Evolutionary conservation across 2,329 filamentous ascomycete genomes (phyloP).

Genomic region (Lasiodiplodia gonubiensis): DNA sequence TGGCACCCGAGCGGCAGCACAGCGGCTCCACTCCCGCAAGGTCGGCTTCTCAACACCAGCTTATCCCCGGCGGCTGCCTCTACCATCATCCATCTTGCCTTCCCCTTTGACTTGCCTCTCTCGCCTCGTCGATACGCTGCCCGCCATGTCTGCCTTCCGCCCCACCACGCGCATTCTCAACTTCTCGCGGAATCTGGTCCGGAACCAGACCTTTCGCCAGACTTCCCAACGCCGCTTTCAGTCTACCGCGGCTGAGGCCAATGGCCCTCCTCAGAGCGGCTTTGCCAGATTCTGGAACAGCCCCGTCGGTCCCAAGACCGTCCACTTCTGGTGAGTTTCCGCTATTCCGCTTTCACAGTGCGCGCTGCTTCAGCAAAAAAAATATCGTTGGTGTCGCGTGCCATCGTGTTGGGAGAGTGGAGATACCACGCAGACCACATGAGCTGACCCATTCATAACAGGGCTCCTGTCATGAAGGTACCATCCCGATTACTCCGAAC

Average conservation of each 20-base stretch:
- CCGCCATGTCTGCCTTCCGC: conserved; percentile 59
- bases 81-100: too few species aligned
- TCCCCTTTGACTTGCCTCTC: not conserved
- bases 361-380: not conserved
- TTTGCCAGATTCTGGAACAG: conserved; percentile 72
- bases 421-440: conserved; percentile 3
- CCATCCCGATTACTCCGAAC: conserved; percentile 29
- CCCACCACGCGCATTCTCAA: conserved; percentile 63
- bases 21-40: conserved; percentile 26
- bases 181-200: conserved; percentile 54
- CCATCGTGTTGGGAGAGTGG: conserved; percentile 1
- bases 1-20: conserved; percentile 23
- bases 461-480: conserved; percentile 93
- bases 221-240: conserved; percentile 67
- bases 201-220: conserved; percentile 50
- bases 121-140: conserved; percentile 27
- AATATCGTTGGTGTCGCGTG: not conserved
- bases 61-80: conserved; percentile 14
- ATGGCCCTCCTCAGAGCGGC: conserved; percentile 49
- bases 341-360: not conserved
- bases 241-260: conserved; percentile 66
- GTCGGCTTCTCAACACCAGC: conserved; percentile 54
- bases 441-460: conserved; percentile 44
- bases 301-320: conserved; percentile 68
- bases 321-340: conserved; percentile 86